Evolutionary conservation across 1,284 basidiomycete species (phyloP).

Genomic region (Ceratobasidium sp.): DNA sequence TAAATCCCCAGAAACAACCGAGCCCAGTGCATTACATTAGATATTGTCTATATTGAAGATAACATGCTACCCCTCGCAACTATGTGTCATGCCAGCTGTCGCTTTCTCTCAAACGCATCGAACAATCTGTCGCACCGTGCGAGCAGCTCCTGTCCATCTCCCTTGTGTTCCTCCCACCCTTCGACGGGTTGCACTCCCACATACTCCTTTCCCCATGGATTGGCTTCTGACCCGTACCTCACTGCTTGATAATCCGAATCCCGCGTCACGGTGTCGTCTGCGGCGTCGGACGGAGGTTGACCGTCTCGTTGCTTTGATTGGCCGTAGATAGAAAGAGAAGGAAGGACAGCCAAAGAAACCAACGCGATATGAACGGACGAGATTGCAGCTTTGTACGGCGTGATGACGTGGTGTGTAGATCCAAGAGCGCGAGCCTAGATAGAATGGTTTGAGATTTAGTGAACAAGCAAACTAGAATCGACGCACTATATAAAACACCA

Average conservation of each 20-base stretch:
- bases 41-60: neutral
- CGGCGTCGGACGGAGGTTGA: conserved; percentile 11
- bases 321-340: conserved; percentile 24
- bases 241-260: conserved; percentile 51
- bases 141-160: conserved; percentile 61
- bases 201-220: conserved; percentile 64
- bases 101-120: conserved; percentile 49
- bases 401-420: conserved; percentile 70
- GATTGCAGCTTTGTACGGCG: conserved; percentile 69
- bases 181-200: conserved; percentile 63
- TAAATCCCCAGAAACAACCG: conserved; percentile 3
- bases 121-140: conserved; percentile 66
- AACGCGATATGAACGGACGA: conserved; percentile 71
- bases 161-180: conserved; percentile 62
- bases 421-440: conserved; percentile 71
- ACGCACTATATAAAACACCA: conserved; percentile 77
- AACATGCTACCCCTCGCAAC: neutral
- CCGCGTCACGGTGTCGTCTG: conserved; percentile 7
- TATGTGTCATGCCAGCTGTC: neutral
- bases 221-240: conserved; percentile 66
- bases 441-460: conserved; percentile 10
- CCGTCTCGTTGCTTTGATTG: neutral
- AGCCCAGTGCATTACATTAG: neutral
- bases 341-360: conserved; percentile 50
- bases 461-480: neutral